A percentile compares a stretch with the other conserved stretches of the same genome.
These are phyloP conservation scores for Wickerhamomyces queroliae DNA, from an alignment of 805 yeast genomes.

Conservation along the genomic window DNA sequence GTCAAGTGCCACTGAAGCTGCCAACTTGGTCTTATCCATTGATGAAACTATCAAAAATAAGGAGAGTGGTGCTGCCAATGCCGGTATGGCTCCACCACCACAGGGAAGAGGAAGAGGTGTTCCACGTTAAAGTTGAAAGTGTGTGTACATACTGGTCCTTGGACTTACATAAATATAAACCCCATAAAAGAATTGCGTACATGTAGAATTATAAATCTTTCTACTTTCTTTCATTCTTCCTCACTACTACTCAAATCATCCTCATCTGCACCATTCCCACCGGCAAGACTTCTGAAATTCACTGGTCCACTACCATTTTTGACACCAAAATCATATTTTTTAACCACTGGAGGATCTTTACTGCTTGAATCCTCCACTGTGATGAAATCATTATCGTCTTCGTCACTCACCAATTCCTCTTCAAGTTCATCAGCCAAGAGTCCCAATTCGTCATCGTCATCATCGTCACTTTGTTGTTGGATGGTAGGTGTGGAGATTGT, in stretches of 20 bases:
- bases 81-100: constrained; percentile 43
- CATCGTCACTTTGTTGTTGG: constrained; percentile 1
- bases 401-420: constrained; percentile 12
- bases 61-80: constrained; percentile 50
- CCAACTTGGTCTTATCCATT: constrained; percentile 85
- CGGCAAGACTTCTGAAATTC: constrained; percentile 20
- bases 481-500: constrained; percentile 12
- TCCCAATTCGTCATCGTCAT: constrained; percentile 17
- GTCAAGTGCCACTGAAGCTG: constrained; percentile 95
- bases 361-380: constrained; percentile 8
- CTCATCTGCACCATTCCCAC: constrained; percentile 11
- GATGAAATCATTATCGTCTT: constrained; percentile 3
- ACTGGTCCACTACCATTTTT: constrained; percentile 12
- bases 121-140: constrained; percentile 34
- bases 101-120: constrained; percentile 72
- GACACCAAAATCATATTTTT: not conserved
- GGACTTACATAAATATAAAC: too few relatives aligned
- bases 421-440: constrained; percentile 21
- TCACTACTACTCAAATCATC: constrained; percentile 21
- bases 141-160: too few relatives aligned
- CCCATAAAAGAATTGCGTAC: too few relatives aligned
- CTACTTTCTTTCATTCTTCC: constrained; percentile 15
- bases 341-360: not conserved
- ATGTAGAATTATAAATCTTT: not conserved
- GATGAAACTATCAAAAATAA: constrained; percentile 88